Conservation (phyloP, 306 rosid genomes). For the Cercis canadensis region DNA sequence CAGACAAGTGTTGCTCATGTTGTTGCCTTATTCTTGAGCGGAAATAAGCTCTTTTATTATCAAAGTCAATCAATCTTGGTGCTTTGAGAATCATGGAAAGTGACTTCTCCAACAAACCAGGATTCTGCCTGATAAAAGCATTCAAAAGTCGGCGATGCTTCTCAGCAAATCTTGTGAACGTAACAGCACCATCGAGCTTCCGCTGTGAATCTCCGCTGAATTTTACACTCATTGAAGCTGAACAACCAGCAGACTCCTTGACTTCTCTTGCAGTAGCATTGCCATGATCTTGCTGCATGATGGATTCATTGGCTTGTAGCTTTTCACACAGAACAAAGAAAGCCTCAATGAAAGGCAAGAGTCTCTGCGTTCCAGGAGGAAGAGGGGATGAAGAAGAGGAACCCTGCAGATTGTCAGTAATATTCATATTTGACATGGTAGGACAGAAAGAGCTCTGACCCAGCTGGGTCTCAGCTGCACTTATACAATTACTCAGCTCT, state of each 20-base stretch:
- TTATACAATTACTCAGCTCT: conserved; percentile 91
- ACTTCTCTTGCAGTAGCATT: conserved; percentile 90
- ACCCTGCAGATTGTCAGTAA: conserved; percentile 77
- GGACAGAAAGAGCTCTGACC: conserved; percentile 72
- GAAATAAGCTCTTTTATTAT: conserved; percentile 92
- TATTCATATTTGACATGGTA: conserved; percentile 61
- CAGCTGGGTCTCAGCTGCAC: conserved; percentile 86
- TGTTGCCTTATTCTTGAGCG: conserved; percentile 97
- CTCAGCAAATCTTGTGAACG: conserved; percentile 92
- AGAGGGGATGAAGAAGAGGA: conserved; percentile 90
- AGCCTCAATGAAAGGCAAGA: conserved; percentile 94
- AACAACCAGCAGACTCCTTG: conserved; percentile 81
- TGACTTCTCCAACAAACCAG: conserved; percentile 90
- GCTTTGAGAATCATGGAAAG: conserved; percentile 97
- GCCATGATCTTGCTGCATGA: conserved; percentile 67
- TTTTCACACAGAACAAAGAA: conserved; percentile 97
- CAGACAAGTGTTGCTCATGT: conserved; percentile 90
- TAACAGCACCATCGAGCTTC: conserved; percentile 76
- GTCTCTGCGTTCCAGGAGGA: conserved; percentile 97
- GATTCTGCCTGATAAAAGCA: conserved; percentile 97
- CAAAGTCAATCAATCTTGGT: conserved; percentile 95
- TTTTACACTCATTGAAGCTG: conserved; percentile 50
- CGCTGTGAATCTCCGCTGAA: conserved; percentile 65
- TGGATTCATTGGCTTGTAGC: conserved; percentile 77
- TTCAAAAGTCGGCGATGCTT: conserved; percentile 95